Conservation (phyloP, 108 stramenopile species). For the Pseudonitzschia delicatissima region DNA sequence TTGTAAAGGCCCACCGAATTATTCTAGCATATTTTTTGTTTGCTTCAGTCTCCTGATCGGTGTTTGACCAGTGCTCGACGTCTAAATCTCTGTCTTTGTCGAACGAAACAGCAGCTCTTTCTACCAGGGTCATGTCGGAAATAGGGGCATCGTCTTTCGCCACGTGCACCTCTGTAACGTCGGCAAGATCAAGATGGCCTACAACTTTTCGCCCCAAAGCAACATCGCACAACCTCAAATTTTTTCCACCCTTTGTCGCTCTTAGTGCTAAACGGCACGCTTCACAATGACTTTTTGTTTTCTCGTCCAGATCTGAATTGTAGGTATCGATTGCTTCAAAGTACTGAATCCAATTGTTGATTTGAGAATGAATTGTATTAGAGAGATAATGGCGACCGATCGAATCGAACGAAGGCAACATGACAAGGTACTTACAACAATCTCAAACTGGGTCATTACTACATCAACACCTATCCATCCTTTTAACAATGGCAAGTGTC, state of each 20-base stretch:
- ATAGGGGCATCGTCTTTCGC: constrained; percentile 38
- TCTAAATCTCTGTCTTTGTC: constrained; percentile 7
- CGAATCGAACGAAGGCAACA: not conserved
- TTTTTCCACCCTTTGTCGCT: constrained; percentile 73
- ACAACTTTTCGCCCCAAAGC: constrained; percentile 68
- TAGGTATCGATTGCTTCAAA: constrained; percentile 39
- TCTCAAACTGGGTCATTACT: constrained; percentile 76
- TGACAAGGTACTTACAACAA: constrained; percentile 37
- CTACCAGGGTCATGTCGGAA: constrained; percentile 15
- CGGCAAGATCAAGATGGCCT: constrained; percentile 55
- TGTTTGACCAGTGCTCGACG: constrained; percentile 25
- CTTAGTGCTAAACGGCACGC: constrained; percentile 20
- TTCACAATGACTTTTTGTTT: not conserved
- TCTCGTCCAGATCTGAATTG: constrained; percentile 2
- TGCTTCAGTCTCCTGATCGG: constrained; percentile 7
- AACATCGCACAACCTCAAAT: constrained; percentile 65
- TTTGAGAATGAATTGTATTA: not conserved
- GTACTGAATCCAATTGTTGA: constrained; percentile 8
- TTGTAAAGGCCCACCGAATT: constrained; percentile 52
- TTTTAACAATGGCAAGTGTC: constrained; percentile 65
- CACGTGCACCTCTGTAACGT: constrained; percentile 62
- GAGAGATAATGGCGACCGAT: not conserved
- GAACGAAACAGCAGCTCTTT: constrained; percentile 14
- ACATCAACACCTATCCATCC: constrained; percentile 77
- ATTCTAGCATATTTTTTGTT: constrained; percentile 23